Percentiles rank a stretch among this genome's conserved stretches.
Evolutionary conservation across 2,329 filamentous ascomycete genomes (phyloP).

Genomic region (Ophiobolus disseminans): DNA sequence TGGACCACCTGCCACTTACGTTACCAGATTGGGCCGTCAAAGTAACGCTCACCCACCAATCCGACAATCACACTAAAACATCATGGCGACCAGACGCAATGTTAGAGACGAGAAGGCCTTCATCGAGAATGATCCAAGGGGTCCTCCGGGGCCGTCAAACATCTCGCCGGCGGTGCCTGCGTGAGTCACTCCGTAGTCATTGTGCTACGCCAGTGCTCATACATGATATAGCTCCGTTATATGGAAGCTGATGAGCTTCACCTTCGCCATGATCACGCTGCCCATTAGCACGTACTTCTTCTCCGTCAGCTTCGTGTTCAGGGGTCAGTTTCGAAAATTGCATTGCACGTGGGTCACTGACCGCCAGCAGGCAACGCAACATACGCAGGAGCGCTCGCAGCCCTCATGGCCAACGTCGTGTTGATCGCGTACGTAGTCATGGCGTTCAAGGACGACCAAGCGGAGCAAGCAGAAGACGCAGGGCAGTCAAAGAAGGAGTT

Average conservation of each 20-base stretch:
- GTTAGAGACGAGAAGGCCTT: slow-evolving; percentile 70
- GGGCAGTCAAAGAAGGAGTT: slow-evolving; percentile 50
- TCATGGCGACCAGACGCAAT: slow-evolving; percentile 75
- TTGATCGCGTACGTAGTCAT: slow-evolving; percentile 89
- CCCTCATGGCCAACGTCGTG: slow-evolving; percentile 89
- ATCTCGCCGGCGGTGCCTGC: slow-evolving; percentile 83
- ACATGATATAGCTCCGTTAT: slow-evolving; percentile 73
- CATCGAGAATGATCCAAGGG: slow-evolving; percentile 53
- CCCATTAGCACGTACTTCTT: slow-evolving; percentile 91
- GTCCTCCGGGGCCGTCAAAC: slow-evolving; percentile 64
- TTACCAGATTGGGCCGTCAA: slow-evolving; percentile 15
- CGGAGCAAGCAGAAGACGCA: slow-evolving; percentile 56
- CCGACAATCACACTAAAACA: slow-evolving; percentile 6
- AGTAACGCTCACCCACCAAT: background rate
- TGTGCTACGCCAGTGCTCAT: slow-evolving; percentile 1
- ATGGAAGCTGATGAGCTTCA: slow-evolving; percentile 87
- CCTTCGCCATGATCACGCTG: slow-evolving; percentile 84
- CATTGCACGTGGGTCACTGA: slow-evolving; percentile 1
- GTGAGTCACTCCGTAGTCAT: slow-evolving; percentile 59
- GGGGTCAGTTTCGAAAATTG: slow-evolving; percentile 62
- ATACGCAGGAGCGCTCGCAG: slow-evolving; percentile 83
- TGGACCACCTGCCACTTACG: slow-evolving; percentile 23
- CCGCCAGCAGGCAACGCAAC: slow-evolving; percentile 77
- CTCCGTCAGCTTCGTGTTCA: slow-evolving; percentile 77
- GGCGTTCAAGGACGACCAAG: slow-evolving; percentile 84